Conservation (phyloP, 1,284 basidiomycete species). For the Sanghuangporus baumii region DNA sequence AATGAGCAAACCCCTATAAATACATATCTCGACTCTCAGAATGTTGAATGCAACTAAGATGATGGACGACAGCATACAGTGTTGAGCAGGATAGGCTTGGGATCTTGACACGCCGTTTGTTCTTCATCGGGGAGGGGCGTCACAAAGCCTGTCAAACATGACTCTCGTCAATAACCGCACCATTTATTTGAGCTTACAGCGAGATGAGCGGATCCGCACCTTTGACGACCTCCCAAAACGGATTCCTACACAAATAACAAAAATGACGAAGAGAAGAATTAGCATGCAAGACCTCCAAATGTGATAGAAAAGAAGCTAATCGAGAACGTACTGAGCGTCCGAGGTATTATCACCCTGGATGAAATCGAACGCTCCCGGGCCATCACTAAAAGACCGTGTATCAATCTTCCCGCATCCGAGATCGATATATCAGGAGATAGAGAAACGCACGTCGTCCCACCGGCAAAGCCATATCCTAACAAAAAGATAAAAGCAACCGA, state of each 20-base stretch:
- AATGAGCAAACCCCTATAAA: conserved; percentile 53
- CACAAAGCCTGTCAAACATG: conserved; percentile 40
- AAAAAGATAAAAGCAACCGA: conserved; percentile 13
- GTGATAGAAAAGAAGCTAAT: conserved; percentile 1
- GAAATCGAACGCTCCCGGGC: conserved; percentile 80
- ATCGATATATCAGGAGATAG: conserved; percentile 8
- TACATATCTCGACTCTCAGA: background rate
- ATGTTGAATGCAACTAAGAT: background rate
- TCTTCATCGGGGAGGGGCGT: conserved; percentile 55
- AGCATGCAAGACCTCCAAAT: background rate
- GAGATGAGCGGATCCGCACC: conserved; percentile 28
- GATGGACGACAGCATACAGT: conserved; percentile 37
- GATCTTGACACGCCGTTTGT: conserved; percentile 69
- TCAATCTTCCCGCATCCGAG: background rate
- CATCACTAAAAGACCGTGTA: conserved; percentile 43
- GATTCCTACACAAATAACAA: conserved; percentile 48
- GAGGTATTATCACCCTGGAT: conserved; percentile 71
- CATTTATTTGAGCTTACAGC: conserved; percentile 1
- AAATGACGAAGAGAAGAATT: background rate
- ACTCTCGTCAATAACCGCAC: conserved; percentile 14
- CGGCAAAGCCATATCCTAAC: conserved; percentile 67
- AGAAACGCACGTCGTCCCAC: conserved; percentile 67
- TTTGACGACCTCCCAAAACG: conserved; percentile 80
- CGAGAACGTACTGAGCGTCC: conserved; percentile 41
- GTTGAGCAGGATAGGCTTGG: conserved; percentile 78